Percentiles rank a stretch among this genome's conserved stretches.
phyloP scores from a whole-genome alignment of 345 rosid genomes.

The Arabis hirsuta region DNA sequence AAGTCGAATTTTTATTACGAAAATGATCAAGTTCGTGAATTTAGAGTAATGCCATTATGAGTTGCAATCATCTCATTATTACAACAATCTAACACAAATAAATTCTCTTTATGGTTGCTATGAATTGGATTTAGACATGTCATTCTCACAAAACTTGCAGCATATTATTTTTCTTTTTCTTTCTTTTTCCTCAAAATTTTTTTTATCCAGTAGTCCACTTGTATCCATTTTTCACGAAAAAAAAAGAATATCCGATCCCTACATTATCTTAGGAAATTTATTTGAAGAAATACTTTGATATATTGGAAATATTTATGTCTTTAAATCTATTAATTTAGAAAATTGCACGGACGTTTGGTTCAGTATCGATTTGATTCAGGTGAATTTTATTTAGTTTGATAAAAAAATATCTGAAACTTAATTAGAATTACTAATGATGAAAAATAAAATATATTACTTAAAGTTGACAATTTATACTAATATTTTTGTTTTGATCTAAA shows the following conservation, averaged over 20 bases:
- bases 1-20: not conserved
- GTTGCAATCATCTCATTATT: constrained; percentile 1
- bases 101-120: not conserved
- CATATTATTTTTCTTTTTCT: not conserved
- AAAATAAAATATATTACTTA: not conserved
- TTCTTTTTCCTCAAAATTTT: not conserved
- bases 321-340: not conserved
- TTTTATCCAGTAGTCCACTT: not conserved
- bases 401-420: not conserved
- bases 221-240: not conserved
- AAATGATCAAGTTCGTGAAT: not conserved
- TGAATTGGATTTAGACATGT: not conserved
- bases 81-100: not conserved
- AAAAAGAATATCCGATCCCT: not conserved
- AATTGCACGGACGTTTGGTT: not conserved
- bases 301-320: not conserved
- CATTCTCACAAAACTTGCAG: constrained; percentile 18
- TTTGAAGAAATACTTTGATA: not conserved
- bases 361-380: not conserved
- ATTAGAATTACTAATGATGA: not conserved
- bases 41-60: constrained; percentile 15
- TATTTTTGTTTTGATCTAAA: not conserved
- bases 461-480: not conserved
- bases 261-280: not conserved
- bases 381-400: not conserved